phyloP scores from a whole-genome alignment of 805 yeast genomes.

The Sporopachydermia quercuum region DNA sequence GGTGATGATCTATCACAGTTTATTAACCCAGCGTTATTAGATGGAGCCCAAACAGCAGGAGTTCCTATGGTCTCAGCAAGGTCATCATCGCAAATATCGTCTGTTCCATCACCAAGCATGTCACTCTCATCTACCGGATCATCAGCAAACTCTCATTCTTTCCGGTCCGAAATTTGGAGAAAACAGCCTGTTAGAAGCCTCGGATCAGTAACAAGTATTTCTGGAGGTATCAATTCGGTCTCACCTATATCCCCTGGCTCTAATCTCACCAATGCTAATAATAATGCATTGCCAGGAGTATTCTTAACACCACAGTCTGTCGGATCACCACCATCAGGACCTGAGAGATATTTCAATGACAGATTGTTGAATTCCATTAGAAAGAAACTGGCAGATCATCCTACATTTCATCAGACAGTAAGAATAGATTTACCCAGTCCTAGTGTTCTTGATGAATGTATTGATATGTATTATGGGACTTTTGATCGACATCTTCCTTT shows the following conservation, averaged over 20 bases:
- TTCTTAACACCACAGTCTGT: conserved; percentile 3
- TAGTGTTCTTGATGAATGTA: conserved; percentile 63
- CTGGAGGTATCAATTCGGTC: no score
- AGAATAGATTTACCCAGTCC: conserved; percentile 47
- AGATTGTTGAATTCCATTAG: conserved; percentile 38
- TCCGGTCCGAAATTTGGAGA: no score
- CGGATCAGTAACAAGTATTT: no score
- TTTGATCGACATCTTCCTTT: conserved; percentile 77
- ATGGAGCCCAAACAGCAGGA: no score
- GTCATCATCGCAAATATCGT: not conserved
- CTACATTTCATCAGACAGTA: not conserved
- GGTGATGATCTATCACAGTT: not conserved
- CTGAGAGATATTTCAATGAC: conserved; percentile 28
- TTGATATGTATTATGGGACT: conserved; percentile 58
- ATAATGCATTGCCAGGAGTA: not conserved
- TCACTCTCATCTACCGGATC: not conserved
- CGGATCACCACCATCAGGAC: conserved; percentile 3
- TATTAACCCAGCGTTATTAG: conserved; percentile 7
- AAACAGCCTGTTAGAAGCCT: no score
- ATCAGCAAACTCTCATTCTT: no score
- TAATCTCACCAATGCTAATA: no score
- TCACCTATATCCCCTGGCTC: no score
- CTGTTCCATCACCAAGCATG: not conserved
- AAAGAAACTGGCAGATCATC: conserved; percentile 38
- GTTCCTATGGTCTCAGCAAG: no score